A percentile compares a stretch with the other conserved stretches of the same genome.
These are phyloP conservation scores for Calonectria hawksworthii DNA, from an alignment of 2,329 filamentous ascomycete species.

Conservation along the genomic window DNA sequence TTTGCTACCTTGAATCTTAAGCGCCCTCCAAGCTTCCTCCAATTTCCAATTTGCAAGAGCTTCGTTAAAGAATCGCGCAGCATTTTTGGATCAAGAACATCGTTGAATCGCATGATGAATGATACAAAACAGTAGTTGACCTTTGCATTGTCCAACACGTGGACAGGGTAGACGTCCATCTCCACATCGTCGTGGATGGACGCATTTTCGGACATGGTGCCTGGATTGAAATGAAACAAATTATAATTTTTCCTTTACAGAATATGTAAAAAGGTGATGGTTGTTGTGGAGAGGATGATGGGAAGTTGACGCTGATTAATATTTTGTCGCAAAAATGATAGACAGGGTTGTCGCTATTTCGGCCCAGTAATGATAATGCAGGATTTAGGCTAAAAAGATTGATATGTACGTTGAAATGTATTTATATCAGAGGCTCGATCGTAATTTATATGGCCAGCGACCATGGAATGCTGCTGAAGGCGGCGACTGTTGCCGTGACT, in stretches of 20 bases:
- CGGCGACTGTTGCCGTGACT: neutral
- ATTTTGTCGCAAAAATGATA: neutral
- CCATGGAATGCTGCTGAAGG: neutral
- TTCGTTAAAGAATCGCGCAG: constrained; percentile 52
- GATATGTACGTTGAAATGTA: neutral
- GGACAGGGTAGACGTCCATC: constrained; percentile 14
- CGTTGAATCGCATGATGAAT: constrained; percentile 58
- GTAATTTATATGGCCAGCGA: neutral
- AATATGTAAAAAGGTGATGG: neutral
- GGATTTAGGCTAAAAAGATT: neutral
- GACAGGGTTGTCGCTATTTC: neutral
- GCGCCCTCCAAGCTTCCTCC: constrained; percentile 62
- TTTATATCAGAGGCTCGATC: neutral
- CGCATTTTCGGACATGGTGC: neutral
- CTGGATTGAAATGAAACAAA: neutral
- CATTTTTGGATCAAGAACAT: constrained; percentile 59
- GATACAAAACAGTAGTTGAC: neutral
- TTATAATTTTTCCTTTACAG: neutral
- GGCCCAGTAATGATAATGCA: neutral
- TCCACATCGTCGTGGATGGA: neutral
- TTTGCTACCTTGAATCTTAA: constrained; percentile 38
- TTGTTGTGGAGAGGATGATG: neutral
- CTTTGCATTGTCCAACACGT: constrained; percentile 2
- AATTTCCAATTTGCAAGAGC: constrained; percentile 59
- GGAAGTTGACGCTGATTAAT: neutral